Base-by-base conservation (phyloP, 2,329 filamentous ascomycete species). In the Cercospora sp. region DNA sequence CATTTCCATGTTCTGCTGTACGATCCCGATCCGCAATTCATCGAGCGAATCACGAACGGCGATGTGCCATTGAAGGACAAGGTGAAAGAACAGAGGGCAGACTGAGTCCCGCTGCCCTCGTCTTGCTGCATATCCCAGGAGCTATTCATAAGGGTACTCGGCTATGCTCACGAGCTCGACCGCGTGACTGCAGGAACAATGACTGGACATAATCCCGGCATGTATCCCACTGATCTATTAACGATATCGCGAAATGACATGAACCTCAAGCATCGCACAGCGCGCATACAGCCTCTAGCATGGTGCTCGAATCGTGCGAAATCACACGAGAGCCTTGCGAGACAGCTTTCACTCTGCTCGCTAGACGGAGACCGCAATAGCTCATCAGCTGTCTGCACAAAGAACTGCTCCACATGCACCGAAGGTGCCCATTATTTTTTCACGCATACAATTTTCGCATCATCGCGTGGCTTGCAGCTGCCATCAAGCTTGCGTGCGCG, bases 1-100 rank as follows among this genome's bases (percentile, higher is more conserved):
- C 94, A 98, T 79, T 95, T 98, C 77, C 94, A 98, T 79, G 90
- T 97, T 76, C 93, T 97, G 93, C 83, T 97, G 64, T 91, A 90
- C 78, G 85, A 92, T 73, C 90, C 93, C 0, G 89, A 94, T 74
- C 82, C 84, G 45, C 84, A 82, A 3, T 92, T 96, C 72, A 80
- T 97, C 57, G 81, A 82, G 62, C 82, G 88, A 65, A 85, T 97
- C 69, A 97, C 93, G 5, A 82, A 87, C 43, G 90, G 89, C 12
- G 93, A 97, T 81, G 83, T 90, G 55, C 89, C 92, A 1, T 83
- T 91, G 76, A 72, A 68, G 32, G 72, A 76, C 55, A 76, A 76
- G 66, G 70, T 76, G 21, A 65, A 55, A 30, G 24, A 16, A 13
- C 49, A 55, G 13, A 30, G 21, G 49, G 26, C 16, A 16, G 49